Evolutionary conservation across 2,329 filamentous ascomycete genomes (phyloP), one percentile per base, ranked within the genome.

Genomic region (Exutisphaerella laricina): DNA sequence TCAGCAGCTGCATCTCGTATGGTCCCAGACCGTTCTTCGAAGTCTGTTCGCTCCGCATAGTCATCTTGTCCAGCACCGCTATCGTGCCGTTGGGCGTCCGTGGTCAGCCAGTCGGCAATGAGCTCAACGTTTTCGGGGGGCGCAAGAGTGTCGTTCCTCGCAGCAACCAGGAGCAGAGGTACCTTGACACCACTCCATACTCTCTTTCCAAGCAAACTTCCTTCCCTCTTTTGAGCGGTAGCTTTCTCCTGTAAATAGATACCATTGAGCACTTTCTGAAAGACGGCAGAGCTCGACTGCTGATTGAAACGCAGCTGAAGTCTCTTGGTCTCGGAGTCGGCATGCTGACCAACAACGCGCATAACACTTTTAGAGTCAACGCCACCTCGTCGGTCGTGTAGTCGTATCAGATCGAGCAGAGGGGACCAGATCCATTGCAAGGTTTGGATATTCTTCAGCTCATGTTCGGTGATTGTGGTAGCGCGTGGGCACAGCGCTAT

Each of bases 241-340:
- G 30, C 23, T 14, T 18, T 46, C 39, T 48, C 46, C 36, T 40
- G 44, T 10, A 25, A 30, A 33, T 32, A 92, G 70, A 38, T 74
- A 73, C 0, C 88, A 87, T 63, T 74, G 80, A 1, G 82, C 81
- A 80, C 94, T 88, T 28, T 88, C 79, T 52, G 79, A 76, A 86
- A 95, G 0, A 92, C 85, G 0, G 83, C 74, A 0, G 88, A 92
- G 51, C 75, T 79, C 50, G 87, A 95, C 61, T 95, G 88, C 46
- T 77, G 74, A 61, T 97, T 97, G 67, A 82, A 90, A 3, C 76
- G 75, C 43, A 83, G 64, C 61, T 90, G 86, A 25, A 88, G 70
- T 43, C 73, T 71, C 57, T 79, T 80, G 1, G 82, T 75, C 54
- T 85, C 78, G 3, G 72, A 63, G 30, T 87, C 82, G 1, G 83